Evolutionary conservation across 78 protist genomes (phyloP), one percentile per base, ranked within the genome.

Genomic region (Planoprotostelium fungivorum): DNA sequence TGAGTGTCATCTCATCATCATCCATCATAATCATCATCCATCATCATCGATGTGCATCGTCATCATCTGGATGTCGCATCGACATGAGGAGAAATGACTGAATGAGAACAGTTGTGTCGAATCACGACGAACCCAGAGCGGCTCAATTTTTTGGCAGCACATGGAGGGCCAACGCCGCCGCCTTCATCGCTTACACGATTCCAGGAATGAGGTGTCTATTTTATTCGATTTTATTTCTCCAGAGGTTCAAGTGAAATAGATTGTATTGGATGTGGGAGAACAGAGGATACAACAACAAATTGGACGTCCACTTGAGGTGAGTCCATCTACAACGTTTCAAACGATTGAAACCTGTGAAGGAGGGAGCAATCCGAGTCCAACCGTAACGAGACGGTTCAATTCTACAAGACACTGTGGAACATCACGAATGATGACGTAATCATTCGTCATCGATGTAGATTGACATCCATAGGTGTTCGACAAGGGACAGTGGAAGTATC

Each of bases 91-190:
- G n/a, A n/a, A n/a, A n/a, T n/a, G 16, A 51, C 5, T 51, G 16
- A 51, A 5, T 5, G 73, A 25, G 73, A 51, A 51, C 16, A 51
- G 86, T 95, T 37, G 85, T 95, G n/a, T 90, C 92, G 35, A 96
- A 97, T 86, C 97, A 97, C 90, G 98, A 97, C 83, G 97, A 96
- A 38, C 93, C 87, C 36, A 51, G 97, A 25, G 98, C 96, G 36
- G 92, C 95, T 0, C 86, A 28, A 25, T 83, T 73, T 88, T 95
- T 94, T 88, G 97, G 97, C n/a, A 63, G 91, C n/a, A 84, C 87
- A 84, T 84, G 87, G 89, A 84, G 95, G 35, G 91, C 98, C 1
- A 86, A 89, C 51, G 97, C 97, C 28, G 98, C 98, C 0, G 98
- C 95, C 28, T n/a, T 95, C 28, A 88, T 96, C 38, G 73, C 96